Evolutionary conservation across 495 filamentous ascomycete species (phyloP), one percentile per base, ranked within the genome.

Genomic region (Penicillium longicatenatum): DNA sequence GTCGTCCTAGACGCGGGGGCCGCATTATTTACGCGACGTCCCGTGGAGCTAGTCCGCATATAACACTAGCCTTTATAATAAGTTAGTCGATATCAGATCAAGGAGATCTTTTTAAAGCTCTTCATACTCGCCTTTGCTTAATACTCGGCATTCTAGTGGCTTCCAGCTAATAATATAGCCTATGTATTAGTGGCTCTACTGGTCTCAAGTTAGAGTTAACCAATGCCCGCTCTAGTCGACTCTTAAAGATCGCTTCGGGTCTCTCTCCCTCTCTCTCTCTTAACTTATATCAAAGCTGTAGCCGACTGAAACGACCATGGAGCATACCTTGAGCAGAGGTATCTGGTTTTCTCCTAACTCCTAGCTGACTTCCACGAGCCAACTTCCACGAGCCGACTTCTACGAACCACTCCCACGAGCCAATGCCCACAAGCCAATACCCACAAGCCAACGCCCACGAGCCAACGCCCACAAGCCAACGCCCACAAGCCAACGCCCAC

Each of bases 401-500:
- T 14, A 47, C 10, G 29, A 29, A n/a, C 6, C 16, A 39, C 6
- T 2, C 35, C 12, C 35, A 39, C 14, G 2, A 11, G 6, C 14
- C 35, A 39, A 16, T n/a, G 2, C 35, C 35, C 35, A n/a, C 35
- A 6, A 16, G 35, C 35, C 35, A 17, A 17, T 14, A n/a, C 35
- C 35, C 35, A 39, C 2, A 39, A 39, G 35, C 35, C 21, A 39
- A 39, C 22, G 2, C 44, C 44, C 44, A 47, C 22, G 14, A 29
- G 22, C 22, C 44, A 21, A 47, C 16, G 1, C 22, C 44, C 44
- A 47, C 44, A 29, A 26, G 22, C 22, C 44, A 12, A 30, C 22
- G 9, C 44, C 44, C 44, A 47, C 22, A 29, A 47, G 44, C 44
- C 22, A 21, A 47, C 44, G 26, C 44, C 44, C 44, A 47, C 11